These are phyloP conservation scores for Ulvella scutata DNA, from an alignment of 139 green algal species.

Conservation along the genomic window DNA sequence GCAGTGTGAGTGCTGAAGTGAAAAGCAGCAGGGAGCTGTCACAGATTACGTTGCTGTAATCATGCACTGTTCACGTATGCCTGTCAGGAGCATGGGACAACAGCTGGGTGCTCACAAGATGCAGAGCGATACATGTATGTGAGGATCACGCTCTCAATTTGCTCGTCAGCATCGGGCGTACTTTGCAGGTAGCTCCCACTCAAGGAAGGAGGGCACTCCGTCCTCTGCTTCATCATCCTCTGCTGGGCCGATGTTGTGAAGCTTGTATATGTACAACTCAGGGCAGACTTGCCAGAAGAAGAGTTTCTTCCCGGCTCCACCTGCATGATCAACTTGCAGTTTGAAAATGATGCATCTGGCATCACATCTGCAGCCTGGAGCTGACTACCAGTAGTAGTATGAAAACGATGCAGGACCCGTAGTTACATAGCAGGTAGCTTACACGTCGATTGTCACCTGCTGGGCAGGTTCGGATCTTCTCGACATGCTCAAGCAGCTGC, in stretches of 20 bases:
- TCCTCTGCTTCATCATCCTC: slow-evolving; percentile 71
- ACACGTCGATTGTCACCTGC: background rate
- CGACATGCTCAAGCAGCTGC: background rate
- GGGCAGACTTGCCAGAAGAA: background rate
- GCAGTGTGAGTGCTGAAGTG: no score
- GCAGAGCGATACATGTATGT: background rate
- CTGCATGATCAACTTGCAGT: background rate
- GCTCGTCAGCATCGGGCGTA: background rate
- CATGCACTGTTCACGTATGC: no score
- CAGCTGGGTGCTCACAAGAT: background rate
- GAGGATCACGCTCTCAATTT: background rate
- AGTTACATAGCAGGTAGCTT: background rate
- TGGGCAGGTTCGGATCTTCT: background rate
- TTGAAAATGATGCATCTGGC: no score
- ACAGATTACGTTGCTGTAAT: no score
- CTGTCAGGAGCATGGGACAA: no score
- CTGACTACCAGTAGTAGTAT: no score
- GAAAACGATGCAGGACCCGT: background rate
- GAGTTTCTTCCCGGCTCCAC: no score
- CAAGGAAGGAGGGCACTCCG: slow-evolving; percentile 23
- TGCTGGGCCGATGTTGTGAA: slow-evolving; percentile 39
- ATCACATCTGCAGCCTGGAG: no score
- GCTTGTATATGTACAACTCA: slow-evolving; percentile 15
- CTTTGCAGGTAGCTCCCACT: slow-evolving; percentile 40
- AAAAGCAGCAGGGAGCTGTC: no score